Conservation (phyloP, 2,329 filamentous ascomycete species). For the Westerdykella sp. region DNA sequence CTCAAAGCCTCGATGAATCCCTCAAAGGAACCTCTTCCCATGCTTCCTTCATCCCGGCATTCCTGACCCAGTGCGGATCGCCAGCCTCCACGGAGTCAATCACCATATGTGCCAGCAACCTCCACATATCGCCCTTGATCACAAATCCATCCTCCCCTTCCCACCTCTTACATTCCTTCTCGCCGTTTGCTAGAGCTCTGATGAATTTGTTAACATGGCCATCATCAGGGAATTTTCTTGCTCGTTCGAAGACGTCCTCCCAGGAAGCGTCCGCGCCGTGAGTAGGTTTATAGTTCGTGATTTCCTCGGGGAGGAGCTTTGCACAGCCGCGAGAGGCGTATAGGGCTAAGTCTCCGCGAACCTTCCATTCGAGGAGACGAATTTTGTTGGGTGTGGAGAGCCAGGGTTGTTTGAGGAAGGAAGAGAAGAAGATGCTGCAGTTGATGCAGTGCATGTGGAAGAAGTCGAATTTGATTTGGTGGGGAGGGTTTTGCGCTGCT, state of each 20-base stretch:
- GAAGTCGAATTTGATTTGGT: slow-evolving; percentile 65
- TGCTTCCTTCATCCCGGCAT: slow-evolving; percentile 57
- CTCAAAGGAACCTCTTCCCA: slow-evolving; percentile 48
- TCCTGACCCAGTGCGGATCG: slow-evolving; percentile 54
- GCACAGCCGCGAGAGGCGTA: slow-evolving; percentile 66
- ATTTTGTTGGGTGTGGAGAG: slow-evolving; percentile 55
- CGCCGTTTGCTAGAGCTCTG: slow-evolving; percentile 61
- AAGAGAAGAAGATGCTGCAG: slow-evolving; percentile 64
- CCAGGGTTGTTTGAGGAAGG: slow-evolving; percentile 57
- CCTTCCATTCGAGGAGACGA: slow-evolving; percentile 76
- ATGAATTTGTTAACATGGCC: slow-evolving; percentile 75
- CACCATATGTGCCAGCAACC: slow-evolving; percentile 54
- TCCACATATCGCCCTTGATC: slow-evolving; percentile 55
- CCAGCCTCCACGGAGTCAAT: slow-evolving; percentile 55
- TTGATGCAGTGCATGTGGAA: slow-evolving; percentile 76
- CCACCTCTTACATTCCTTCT: slow-evolving; percentile 46
- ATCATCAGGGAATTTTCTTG: slow-evolving; percentile 57
- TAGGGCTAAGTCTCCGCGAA: slow-evolving; percentile 64
- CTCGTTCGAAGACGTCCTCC: slow-evolving; percentile 43
- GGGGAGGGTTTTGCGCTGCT: slow-evolving; percentile 56
- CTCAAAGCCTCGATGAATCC: slow-evolving; percentile 19
- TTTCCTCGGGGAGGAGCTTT: slow-evolving; percentile 52
- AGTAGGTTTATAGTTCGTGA: slow-evolving; percentile 55
- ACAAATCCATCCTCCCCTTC: slow-evolving; percentile 41
- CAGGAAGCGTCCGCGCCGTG: slow-evolving; percentile 22